These are phyloP conservation scores for Candida albicans DNA, from an alignment of 1,139 yeast species.

Conservation along the genomic window DNA sequence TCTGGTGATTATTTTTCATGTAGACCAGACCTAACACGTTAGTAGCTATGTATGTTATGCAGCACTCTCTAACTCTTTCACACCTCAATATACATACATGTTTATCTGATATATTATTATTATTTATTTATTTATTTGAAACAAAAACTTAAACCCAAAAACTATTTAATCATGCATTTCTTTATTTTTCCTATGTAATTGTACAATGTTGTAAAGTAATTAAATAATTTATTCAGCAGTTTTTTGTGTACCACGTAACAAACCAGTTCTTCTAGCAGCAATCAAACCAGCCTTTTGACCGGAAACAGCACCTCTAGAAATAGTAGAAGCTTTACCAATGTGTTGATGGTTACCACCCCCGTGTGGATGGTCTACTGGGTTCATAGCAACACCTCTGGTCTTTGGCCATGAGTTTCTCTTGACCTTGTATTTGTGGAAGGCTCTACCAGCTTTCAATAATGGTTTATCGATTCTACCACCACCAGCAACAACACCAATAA, in stretches of 20 bases:
- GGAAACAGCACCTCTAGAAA: constrained; percentile 99
- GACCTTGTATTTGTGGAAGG: constrained; percentile 98
- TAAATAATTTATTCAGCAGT: constrained; percentile 63
- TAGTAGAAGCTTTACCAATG: constrained; percentile 99
- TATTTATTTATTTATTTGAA: constrained; percentile 8
- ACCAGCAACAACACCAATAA: constrained; percentile 99
- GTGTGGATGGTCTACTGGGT: constrained; percentile 99
- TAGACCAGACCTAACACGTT: too few relatives aligned
- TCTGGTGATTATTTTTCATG: too few relatives aligned
- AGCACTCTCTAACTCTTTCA: too few relatives aligned
- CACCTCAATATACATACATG: not conserved
- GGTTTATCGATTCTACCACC: constrained; percentile 99
- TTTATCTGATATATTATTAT: not conserved
- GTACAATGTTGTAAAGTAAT: constrained; percentile 11
- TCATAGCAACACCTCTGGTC: constrained; percentile 99
- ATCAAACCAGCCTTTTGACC: constrained; percentile 99
- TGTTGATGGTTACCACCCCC: constrained; percentile 99
- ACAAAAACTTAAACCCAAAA: constrained; percentile 10
- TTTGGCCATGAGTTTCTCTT: constrained; percentile 99
- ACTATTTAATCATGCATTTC: constrained; percentile 11
- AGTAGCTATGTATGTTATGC: not conserved
- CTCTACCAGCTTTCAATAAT: constrained; percentile 99
- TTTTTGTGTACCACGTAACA: constrained; percentile 99
- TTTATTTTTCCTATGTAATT: constrained; percentile 4
- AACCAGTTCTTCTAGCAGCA: constrained; percentile 99